Evolutionary conservation across 192 early-diverging fungal genomes (phyloP).

Genomic region (Coemansia sp.): DNA sequence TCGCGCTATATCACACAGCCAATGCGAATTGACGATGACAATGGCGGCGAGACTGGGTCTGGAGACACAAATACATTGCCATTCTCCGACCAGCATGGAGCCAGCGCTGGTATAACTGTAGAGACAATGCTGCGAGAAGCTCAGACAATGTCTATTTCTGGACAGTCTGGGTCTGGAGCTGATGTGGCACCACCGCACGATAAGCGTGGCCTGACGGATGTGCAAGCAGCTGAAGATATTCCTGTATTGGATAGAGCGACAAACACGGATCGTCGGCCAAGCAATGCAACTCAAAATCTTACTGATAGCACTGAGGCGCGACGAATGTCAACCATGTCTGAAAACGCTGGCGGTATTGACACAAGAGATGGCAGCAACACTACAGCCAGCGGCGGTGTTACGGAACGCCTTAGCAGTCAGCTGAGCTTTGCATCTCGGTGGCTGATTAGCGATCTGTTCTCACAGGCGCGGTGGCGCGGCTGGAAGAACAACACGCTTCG

Average conservation of each 20-base stretch:
- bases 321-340: not conserved
- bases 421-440: constrained; percentile 51
- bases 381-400: constrained; percentile 1
- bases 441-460: constrained; percentile 54
- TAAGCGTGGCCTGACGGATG: not conserved
- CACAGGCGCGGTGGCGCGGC: constrained; percentile 48
- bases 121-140: constrained; percentile 53
- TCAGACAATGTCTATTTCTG: constrained; percentile 33
- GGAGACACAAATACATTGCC: not conserved
- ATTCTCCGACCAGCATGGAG: not conserved
- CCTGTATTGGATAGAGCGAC: not conserved
- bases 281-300: not conserved
- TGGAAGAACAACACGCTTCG: constrained; percentile 51
- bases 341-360: not conserved
- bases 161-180: not conserved
- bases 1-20: constrained; percentile 44
- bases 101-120: constrained; percentile 16
- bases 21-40: constrained; percentile 32
- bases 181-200: not conserved
- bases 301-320: not conserved
- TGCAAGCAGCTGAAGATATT: not conserved
- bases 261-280: not conserved
- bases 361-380: not conserved
- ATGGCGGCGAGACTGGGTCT: not conserved
- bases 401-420: constrained; percentile 44